Base-by-base conservation (phyloP, 441 rosid species). In the Jatropha multifida region DNA sequence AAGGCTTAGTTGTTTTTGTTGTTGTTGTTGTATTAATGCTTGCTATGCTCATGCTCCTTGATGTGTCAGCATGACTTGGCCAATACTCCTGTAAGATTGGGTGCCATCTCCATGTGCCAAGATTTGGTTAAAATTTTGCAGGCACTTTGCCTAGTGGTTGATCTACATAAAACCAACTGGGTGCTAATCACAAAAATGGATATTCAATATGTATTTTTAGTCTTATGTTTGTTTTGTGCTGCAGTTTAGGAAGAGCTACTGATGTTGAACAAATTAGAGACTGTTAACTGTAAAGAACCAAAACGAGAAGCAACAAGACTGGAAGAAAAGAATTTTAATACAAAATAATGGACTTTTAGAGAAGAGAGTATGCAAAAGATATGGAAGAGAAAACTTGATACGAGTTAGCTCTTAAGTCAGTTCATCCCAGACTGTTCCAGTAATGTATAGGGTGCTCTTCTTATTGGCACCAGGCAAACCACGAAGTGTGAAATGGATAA, bases 131-230 rank as follows among this genome's bases (percentile, higher is more conserved):
- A 23, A 20, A 41, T 32, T 52, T 73, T 42, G 51, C 49, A 8
- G 55, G 65, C 6, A 32, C 42, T 18, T 54, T 74, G 37, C 60
- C 51, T 5, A 20, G 52, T 48, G 4, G 12, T 54, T 67, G 51
- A 74, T 69, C 60, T 69, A 66, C 61, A 38, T 69, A 48, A 37
- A 15, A 0, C 56, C 56, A n/a, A 70, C 7, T 49, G 10, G 5
- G 23, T 23, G 1, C 0, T 14, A 37, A 46, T 51, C 71, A 26
- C 46, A 2, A 48, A 12, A 32, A 17, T 38, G 55, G 67, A 27
- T 32, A n/a, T 7, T 67, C 17, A 7, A 56, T 5, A 40, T 73
- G 61, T 63, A 44, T 61, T 69, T 20, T 68, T 75, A 38, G 54
- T 13, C 32, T 15, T 61, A 18, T 4, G 52, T 42, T 55, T 8